Base-by-base conservation (phyloP, 345 rosid genomes). In the Linum trigynum region DNA sequence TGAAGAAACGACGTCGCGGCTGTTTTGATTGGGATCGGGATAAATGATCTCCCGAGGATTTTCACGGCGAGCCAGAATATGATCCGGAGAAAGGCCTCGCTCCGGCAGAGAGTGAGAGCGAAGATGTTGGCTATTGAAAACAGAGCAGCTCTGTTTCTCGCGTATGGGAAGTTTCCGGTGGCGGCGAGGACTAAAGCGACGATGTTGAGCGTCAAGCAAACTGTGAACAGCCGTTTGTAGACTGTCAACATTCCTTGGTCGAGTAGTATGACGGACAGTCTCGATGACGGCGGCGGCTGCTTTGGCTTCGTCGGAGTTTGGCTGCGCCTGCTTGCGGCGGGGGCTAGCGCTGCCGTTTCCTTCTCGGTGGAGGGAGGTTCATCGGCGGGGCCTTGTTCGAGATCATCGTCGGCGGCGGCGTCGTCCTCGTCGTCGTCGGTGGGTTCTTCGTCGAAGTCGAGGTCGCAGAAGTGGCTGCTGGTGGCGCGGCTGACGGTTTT, bases 381-480 rank as follows among this genome's bases (percentile, higher is more conserved):
- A 7, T 45, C 10, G 32, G 32, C 32, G 32, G 32, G 32, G 32
- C 32, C 32, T 23, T 23, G 32, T 23, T 23, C 32, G 32, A 23
- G 0, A 23, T 23, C 32, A 23, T 23, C 32, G 0, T 23, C 32
- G 32, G 0, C 32, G 32, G 32, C 32, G 32, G 0, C 0, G 32
- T 23, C 32, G 32, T 23, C 32, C 32, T 23, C 32, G 32, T 23
- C 32, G 11, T 5, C 10, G 51, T 45, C 45, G 45, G 9, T 4
- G 5, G 9, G 51, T 5, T 45, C 51, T 5, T 45, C 51, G 2
- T 45, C 51, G 2, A 7, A 14, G 51, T 45, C 51, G 10, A 45
- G 51, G 51, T 45, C 51, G 51, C 51, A 45, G 51, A 45, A 45
- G 51, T 45, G 51, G 51, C 51, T 45, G 51, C 51, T 45, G 51